Base-by-base conservation (phyloP, 495 filamentous ascomycete genomes). In the Aspergillus sclerotioniger region DNA sequence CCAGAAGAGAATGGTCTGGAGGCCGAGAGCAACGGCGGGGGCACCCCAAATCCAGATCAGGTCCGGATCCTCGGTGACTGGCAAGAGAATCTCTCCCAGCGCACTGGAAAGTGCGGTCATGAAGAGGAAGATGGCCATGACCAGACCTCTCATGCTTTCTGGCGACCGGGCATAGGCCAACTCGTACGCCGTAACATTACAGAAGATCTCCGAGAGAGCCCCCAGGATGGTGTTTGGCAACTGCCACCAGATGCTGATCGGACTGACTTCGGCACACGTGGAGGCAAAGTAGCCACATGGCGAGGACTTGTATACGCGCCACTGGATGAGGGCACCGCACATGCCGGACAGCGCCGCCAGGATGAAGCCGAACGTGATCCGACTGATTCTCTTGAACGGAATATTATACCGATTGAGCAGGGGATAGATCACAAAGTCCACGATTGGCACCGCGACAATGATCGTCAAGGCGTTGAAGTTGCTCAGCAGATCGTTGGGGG, bases 91-190 rank as follows among this genome's bases (percentile, higher is more conserved):
- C 50, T 85, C 71, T 10, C 82, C 82, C 10, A 86, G 76, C 0
- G 71, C 70, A 51, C 65, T 66, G 10, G 70, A 74, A 17, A 82
- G 55, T 20, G 76, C 79, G 56, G 82, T 87, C 41, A 81, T 85
- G 56, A 69, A 69, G 17, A 89, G 70, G 68, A 84, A 88, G 46
- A 90, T 67, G 16, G 84, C 81, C 62, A 84, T 83, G 12, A 91
- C 84, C 32, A 90, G 77, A 46, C 82, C 82, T 54, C 85, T 82
- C 88, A 90, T 91, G 61, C 78, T 81, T 21, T 79, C 70, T 0
- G 88, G 87, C 0, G 88, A 83, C 25, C 87, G 84, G 7, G 86
- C 84, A 74, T 87, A 91, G 3, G 87, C 88, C 61, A 90, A 82
- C 65, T 87, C 88, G 62, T 88, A 84, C 0, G 84, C 86, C 0